Conservation (phyloP, 441 rosid species). For the Erodium trifolium region DNA sequence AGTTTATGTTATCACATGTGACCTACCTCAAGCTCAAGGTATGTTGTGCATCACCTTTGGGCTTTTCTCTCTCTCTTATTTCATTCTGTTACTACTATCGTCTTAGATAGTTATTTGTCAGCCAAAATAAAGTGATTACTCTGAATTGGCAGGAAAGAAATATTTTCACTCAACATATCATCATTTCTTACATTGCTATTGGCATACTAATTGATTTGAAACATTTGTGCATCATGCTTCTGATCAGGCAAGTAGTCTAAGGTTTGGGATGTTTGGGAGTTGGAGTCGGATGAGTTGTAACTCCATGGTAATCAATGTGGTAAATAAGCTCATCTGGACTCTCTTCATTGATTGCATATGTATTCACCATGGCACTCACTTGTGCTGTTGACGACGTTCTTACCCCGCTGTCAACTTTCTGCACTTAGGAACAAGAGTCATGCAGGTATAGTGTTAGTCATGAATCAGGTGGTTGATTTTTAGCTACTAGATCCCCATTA, state of each 20-base stretch:
- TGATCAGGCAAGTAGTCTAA: background rate
- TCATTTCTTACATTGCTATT: background rate
- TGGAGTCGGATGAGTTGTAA: slow-evolving; percentile 17
- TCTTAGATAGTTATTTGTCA: background rate
- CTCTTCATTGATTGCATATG: background rate
- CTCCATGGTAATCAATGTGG: slow-evolving; percentile 19
- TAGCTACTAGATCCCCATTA: background rate
- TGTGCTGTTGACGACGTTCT: background rate
- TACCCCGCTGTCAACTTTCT: background rate
- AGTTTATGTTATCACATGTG: background rate
- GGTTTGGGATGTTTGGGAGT: slow-evolving; percentile 18
- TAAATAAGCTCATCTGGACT: slow-evolving; percentile 3
- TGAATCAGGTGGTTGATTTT: background rate
- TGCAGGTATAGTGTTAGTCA: background rate
- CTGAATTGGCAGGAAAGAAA: slow-evolving; percentile 1
- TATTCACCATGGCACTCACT: background rate
- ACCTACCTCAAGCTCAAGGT: background rate
- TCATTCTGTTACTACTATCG: background rate
- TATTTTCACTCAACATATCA: background rate
- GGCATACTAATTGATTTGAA: background rate
- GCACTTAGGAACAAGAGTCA: background rate
- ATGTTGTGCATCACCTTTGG: background rate
- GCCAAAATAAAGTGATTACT: background rate
- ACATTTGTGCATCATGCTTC: background rate
- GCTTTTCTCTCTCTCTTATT: background rate